These are phyloP conservation scores for Houttuynia cordata DNA, from an alignment of 164 flowering plant genomes.

Conservation along the genomic window DNA sequence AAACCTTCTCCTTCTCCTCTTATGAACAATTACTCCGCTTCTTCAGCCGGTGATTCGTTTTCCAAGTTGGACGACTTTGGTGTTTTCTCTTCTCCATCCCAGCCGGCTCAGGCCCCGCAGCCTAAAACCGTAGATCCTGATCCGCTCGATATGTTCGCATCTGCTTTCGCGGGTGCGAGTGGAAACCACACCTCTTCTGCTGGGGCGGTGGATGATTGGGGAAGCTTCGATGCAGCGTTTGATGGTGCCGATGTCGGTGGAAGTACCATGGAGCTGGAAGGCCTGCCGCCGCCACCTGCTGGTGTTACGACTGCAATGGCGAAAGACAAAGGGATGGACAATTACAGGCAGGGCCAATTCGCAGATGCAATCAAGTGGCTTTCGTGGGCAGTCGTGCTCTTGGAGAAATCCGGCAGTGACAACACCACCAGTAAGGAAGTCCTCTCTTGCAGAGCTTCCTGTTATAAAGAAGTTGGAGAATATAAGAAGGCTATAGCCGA, in stretches of 20 bases:
- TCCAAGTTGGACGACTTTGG: constrained; percentile 34
- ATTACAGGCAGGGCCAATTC: constrained; percentile 82
- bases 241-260: constrained; percentile 33
- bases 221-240: constrained; percentile 35
- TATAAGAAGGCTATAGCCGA: constrained; percentile 96
- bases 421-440: constrained; percentile 40
- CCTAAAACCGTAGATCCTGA: constrained; percentile 27
- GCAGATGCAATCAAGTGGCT: constrained; percentile 99
- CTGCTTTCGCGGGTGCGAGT: constrained; percentile 24
- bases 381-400: constrained; percentile 78
- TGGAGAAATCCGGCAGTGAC: constrained; percentile 69
- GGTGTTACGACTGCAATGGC: constrained; percentile 66
- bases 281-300: constrained; percentile 90
- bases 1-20: not conserved
- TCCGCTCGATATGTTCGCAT: constrained; percentile 46
- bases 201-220: constrained; percentile 58
- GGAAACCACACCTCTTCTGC: not conserved
- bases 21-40: constrained; percentile 17
- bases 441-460: constrained; percentile 73
- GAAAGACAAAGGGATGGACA: constrained; percentile 81
- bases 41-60: constrained; percentile 10
- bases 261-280: constrained; percentile 73
- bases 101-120: constrained; percentile 7
- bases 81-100: constrained; percentile 18
- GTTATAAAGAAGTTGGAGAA: constrained; percentile 98